A percentile compares a stretch with the other conserved stretches of the same genome.
These are phyloP conservation scores for Decorospora gaudefroyi DNA, from an alignment of 2,329 filamentous ascomycete genomes.

Conservation along the genomic window DNA sequence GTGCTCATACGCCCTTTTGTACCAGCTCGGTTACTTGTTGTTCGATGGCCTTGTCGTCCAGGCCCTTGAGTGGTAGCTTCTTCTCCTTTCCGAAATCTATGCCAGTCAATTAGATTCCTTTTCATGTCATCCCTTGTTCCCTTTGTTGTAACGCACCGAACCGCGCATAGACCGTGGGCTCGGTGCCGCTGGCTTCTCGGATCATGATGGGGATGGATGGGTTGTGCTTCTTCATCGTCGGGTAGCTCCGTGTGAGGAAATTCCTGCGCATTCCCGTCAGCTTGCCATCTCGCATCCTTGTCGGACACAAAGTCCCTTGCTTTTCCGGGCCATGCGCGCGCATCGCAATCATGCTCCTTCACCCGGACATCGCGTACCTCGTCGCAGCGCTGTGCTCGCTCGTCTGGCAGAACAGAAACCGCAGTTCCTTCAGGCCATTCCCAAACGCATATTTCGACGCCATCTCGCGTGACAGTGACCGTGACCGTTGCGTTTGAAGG, in stretches of 20 bases:
- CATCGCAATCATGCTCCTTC: conserved; percentile 4
- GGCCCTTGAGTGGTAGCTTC: conserved; percentile 65
- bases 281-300: background rate
- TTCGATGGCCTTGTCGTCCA: conserved; percentile 73
- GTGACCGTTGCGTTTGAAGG: conserved; percentile 5
- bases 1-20: conserved; percentile 44
- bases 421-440: conserved; percentile 87
- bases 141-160: conserved; percentile 67
- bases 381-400: conserved; percentile 86
- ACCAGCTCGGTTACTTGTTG: conserved; percentile 67
- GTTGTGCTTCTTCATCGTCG: conserved; percentile 99
- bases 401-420: conserved; percentile 96
- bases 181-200: conserved; percentile 82
- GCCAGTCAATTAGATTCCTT: background rate
- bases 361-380: conserved; percentile 61
- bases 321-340: background rate
- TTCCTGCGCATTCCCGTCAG: conserved; percentile 61
- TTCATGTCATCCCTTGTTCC: background rate
- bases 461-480: conserved; percentile 67
- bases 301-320: background rate
- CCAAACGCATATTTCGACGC: conserved; percentile 91
- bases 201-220: conserved; percentile 91
- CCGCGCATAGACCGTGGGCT: conserved; percentile 87
- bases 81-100: conserved; percentile 70
- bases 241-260: conserved; percentile 89